phyloP scores from a whole-genome alignment of 148 eudicot species.

The Chenopodium album region DNA sequence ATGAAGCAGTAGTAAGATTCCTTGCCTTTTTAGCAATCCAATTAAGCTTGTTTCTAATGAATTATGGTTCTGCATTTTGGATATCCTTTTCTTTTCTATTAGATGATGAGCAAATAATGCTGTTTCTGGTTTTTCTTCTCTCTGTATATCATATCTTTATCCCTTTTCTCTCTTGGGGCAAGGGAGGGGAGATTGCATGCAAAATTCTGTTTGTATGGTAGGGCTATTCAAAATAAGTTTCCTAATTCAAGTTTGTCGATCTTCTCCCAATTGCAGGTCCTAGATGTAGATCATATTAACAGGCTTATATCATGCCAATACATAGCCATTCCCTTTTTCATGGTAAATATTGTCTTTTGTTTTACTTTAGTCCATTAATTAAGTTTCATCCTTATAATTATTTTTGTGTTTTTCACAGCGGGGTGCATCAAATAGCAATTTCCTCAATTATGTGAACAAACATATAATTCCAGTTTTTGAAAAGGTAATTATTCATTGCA shows the following conservation, averaged over 20 bases:
- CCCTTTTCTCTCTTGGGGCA: neutral
- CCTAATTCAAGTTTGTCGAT: neutral
- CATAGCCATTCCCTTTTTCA: conserved; percentile 84
- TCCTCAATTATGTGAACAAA: conserved; percentile 72
- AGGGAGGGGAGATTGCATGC: neutral
- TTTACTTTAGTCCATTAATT: neutral
- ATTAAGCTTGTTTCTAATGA: neutral
- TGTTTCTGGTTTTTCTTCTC: neutral
- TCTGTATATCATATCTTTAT: neutral
- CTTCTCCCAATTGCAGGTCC: conserved; percentile 45
- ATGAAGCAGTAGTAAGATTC: neutral
- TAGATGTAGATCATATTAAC: conserved; percentile 78
- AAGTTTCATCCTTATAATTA: neutral
- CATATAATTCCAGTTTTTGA: conserved; percentile 83
- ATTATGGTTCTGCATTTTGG: neutral
- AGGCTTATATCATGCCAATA: conserved; percentile 80
- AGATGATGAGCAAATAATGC: neutral
- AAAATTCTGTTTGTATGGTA: neutral
- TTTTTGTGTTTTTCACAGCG: conserved; percentile 44
- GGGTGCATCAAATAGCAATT: conserved; percentile 91
- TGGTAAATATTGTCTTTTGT: conserved; percentile 37
- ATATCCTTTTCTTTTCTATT: neutral
- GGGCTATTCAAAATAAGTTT: neutral
- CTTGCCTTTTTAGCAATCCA: neutral
- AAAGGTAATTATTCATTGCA: conserved; percentile 44